Percentiles rank a stretch among this genome's conserved stretches.
Conservation (phyloP, 1,139 yeast genomes). For the Zygosaccharomyces sapae region DNA sequence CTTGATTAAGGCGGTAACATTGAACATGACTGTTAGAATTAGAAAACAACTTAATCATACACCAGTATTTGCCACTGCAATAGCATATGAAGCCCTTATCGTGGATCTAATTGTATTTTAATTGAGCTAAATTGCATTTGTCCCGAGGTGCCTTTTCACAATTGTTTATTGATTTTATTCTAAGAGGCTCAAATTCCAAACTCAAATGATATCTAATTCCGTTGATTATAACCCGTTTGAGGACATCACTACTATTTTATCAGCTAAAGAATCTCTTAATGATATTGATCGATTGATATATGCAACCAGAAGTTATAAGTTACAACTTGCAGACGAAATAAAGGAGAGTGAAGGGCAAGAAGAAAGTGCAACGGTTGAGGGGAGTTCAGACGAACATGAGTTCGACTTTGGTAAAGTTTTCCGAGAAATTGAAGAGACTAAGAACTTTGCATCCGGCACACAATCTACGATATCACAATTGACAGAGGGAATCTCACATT, state of each 20-base stretch:
- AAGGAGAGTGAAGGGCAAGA: slow-evolving; percentile 33
- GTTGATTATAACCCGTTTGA: slow-evolving; percentile 40
- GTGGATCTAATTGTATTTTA: slow-evolving; percentile 1
- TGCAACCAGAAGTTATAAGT: slow-evolving; percentile 45
- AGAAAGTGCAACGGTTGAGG: slow-evolving; percentile 30
- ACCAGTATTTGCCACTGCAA: not conserved
- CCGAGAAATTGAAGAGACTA: slow-evolving; percentile 43
- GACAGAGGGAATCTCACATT: slow-evolving; percentile 70
- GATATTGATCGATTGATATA: slow-evolving; percentile 47
- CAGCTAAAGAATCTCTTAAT: slow-evolving; percentile 42
- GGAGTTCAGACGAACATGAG: slow-evolving; percentile 16
- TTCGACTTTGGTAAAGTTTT: slow-evolving; percentile 36
- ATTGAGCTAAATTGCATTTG: not conserved
- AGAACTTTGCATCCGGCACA: slow-evolving; percentile 49
- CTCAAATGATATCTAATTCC: slow-evolving; percentile 19
- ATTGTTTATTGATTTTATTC: not conserved
- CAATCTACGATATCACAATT: slow-evolving; percentile 61
- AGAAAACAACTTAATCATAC: not conserved
- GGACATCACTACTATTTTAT: slow-evolving; percentile 39
- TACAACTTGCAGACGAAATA: slow-evolving; percentile 44
- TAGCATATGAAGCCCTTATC: slow-evolving; percentile 2
- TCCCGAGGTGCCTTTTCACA: not conserved
- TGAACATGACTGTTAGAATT: not conserved
- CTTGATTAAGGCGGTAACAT: slow-evolving; percentile 3
- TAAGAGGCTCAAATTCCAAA: not conserved